phyloP scores from a whole-genome alignment of 768 basidiomycete species.

The Leccinum pellstonianum region DNA sequence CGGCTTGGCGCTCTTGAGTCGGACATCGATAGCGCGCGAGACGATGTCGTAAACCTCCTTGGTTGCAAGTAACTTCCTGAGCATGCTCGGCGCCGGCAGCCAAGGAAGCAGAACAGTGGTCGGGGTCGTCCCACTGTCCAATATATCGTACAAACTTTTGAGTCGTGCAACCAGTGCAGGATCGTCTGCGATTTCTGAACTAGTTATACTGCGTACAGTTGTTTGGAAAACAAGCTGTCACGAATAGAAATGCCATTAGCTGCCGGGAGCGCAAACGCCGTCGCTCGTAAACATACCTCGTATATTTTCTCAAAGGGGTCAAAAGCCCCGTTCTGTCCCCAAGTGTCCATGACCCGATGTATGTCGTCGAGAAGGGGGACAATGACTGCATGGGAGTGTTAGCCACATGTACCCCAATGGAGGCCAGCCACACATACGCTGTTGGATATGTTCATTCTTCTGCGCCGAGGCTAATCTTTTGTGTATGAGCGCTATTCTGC shows the following conservation, averaged over 20 bases:
- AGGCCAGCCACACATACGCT: conserved; percentile 44
- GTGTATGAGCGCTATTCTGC: conserved; percentile 63
- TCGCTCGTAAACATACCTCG: conserved; percentile 44
- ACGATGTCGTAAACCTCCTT: conserved; percentile 76
- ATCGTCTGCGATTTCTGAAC: conserved; percentile 69
- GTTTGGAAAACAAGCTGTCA: conserved; percentile 68
- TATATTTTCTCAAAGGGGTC: conserved; percentile 73
- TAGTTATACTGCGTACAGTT: conserved; percentile 65
- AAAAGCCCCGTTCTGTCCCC: conserved; percentile 62
- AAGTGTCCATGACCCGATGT: conserved; percentile 56
- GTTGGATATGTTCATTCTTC: conserved; percentile 56
- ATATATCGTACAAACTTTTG: conserved; percentile 60
- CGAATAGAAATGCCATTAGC: background rate
- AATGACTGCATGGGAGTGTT: conserved; percentile 49
- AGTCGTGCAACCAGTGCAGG: conserved; percentile 58
- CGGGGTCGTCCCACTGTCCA: conserved; percentile 72
- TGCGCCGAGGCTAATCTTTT: conserved; percentile 67
- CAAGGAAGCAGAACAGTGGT: conserved; percentile 72
- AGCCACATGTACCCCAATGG: conserved; percentile 6
- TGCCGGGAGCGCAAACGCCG: background rate
- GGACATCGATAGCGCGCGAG: conserved; percentile 50
- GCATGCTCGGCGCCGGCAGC: conserved; percentile 72
- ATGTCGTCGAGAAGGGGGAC: conserved; percentile 65
- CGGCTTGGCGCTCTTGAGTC: conserved; percentile 54
- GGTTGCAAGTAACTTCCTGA: conserved; percentile 68